Evolutionary conservation across 2,329 filamentous ascomycete genomes (phyloP).

Genomic region (Xylariales sp.): DNA sequence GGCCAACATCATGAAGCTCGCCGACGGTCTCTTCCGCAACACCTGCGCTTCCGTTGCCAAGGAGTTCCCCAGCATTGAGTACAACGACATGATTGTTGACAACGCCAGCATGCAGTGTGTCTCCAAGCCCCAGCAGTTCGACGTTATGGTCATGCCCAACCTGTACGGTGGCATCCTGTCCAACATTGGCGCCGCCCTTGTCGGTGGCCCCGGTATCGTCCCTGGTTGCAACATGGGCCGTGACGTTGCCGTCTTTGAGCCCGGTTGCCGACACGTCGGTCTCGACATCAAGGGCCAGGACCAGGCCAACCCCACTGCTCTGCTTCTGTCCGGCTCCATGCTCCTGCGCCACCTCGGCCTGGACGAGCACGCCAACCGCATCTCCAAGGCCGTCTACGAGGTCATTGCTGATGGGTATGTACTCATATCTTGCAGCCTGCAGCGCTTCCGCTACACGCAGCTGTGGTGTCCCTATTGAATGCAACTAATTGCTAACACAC

Average conservation of each 20-base stretch:
- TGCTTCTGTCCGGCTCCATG: slow-evolving; percentile 95
- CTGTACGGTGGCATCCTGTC: slow-evolving; percentile 97
- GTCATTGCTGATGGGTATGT: slow-evolving; percentile 86
- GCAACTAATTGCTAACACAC: slow-evolving; percentile 32
- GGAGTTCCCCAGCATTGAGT: slow-evolving; percentile 93
- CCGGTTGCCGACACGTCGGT: slow-evolving; percentile 97
- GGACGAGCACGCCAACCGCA: slow-evolving; percentile 96
- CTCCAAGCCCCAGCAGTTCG: slow-evolving; percentile 93
- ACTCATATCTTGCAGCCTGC: slow-evolving; percentile 4
- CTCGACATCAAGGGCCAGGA: slow-evolving; percentile 99
- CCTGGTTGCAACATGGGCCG: slow-evolving; percentile 99
- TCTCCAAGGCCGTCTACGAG: slow-evolving; percentile 77
- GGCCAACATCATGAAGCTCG: slow-evolving; percentile 99
- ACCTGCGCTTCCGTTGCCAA: slow-evolving; percentile 92
- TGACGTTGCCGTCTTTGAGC: slow-evolving; percentile 97
- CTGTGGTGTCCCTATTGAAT: neutral
- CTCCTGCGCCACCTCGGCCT: slow-evolving; percentile 94
- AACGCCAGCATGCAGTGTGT: slow-evolving; percentile 99
- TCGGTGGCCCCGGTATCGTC: slow-evolving; percentile 94
- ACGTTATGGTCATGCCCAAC: slow-evolving; percentile 99
- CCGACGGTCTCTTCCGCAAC: slow-evolving; percentile 96
- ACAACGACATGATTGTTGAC: slow-evolving; percentile 99
- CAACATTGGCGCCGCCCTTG: slow-evolving; percentile 96
- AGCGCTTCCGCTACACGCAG: too few species aligned
- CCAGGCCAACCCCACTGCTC: slow-evolving; percentile 94